A percentile compares a stretch with the other conserved stretches of the same genome.
Conservation (phyloP, 2,329 filamentous ascomycete species). For the Aspergillus texensis region DNA sequence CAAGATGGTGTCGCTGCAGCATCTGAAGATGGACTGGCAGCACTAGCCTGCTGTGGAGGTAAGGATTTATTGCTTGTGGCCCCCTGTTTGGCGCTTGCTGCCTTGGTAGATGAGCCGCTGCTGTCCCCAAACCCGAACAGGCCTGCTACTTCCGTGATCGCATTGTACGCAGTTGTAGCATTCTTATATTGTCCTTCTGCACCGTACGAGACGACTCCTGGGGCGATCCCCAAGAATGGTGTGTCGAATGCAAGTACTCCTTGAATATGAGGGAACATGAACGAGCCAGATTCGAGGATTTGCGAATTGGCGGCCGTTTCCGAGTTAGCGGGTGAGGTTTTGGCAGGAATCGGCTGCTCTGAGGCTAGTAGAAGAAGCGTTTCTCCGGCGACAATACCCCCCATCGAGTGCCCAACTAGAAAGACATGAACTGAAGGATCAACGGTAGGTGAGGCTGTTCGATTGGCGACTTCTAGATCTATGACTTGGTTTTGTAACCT, state of each 20-base stretch:
- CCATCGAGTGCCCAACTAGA: constrained; percentile 86
- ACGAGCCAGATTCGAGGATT: constrained; percentile 39
- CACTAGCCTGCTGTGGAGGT: constrained; percentile 33
- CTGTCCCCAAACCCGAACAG: constrained; percentile 66
- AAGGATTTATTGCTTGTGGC: constrained; percentile 24
- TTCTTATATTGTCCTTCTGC: constrained; percentile 85
- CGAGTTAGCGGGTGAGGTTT: constrained; percentile 26
- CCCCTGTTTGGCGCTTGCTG: constrained; percentile 14
- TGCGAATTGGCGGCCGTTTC: constrained; percentile 18
- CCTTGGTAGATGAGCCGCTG: constrained; percentile 21
- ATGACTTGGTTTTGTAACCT: constrained; percentile 92
- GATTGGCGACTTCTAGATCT: constrained; percentile 83
- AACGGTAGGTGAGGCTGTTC: constrained; percentile 79
- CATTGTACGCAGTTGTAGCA: constrained; percentile 70
- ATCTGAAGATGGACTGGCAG: constrained; percentile 43
- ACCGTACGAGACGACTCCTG: constrained; percentile 53
- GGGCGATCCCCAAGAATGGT: constrained; percentile 67
- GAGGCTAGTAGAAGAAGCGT: constrained; percentile 74
- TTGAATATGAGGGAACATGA: constrained; percentile 94
- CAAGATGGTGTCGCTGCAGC: constrained; percentile 58
- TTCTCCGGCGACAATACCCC: constrained; percentile 92
- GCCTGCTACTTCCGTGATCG: constrained; percentile 64
- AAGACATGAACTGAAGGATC: constrained; percentile 82
- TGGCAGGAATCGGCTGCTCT: constrained; percentile 57
- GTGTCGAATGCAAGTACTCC: constrained; percentile 93